A percentile compares a stretch with the other conserved stretches of the same genome.
phyloP scores from a whole-genome alignment of 202 grass and related monocot genomes.

The Setaria italica region DNA sequence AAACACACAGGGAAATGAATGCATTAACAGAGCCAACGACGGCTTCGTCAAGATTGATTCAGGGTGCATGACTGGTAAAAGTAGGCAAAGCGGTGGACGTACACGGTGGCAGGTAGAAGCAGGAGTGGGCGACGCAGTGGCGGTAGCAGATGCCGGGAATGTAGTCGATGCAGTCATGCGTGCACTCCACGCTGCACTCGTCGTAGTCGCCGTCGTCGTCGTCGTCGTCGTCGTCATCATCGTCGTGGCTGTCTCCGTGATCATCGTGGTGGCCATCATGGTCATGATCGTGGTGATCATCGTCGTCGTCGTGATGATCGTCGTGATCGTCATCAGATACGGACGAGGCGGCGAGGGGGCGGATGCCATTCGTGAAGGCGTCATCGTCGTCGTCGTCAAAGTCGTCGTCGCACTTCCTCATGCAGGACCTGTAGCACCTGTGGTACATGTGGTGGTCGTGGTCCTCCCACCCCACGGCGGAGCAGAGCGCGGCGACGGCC shows the following conservation, averaged over 20 bases:
- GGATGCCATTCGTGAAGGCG: not conserved
- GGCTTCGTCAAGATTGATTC: not conserved
- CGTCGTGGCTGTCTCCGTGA: not conserved
- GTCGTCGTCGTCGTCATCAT: not conserved
- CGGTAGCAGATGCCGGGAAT: constrained; percentile 27
- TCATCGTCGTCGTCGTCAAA: not conserved
- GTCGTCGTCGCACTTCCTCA: constrained; percentile 33
- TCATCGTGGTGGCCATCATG: not conserved
- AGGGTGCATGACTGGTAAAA: not conserved
- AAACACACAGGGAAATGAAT: not conserved
- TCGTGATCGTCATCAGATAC: not conserved
- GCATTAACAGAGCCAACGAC: not conserved
- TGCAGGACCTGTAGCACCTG: constrained; percentile 40
- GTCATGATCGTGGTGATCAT: not conserved
- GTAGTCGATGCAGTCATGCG: constrained; percentile 26
- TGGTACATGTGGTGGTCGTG: constrained; percentile 31
- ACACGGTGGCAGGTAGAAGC: constrained; percentile 20
- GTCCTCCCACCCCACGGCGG: not conserved
- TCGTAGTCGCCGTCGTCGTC: not conserved
- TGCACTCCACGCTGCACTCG: not conserved
- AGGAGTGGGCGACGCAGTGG: not conserved
- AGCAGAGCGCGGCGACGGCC: constrained; percentile 23
- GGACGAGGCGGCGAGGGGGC: not conserved
- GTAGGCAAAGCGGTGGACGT: not conserved
- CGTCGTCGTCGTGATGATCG: not conserved